Base-by-base conservation (phyloP, 2,329 filamentous ascomycete genomes). In the Lasiodiplodia theobromae region DNA sequence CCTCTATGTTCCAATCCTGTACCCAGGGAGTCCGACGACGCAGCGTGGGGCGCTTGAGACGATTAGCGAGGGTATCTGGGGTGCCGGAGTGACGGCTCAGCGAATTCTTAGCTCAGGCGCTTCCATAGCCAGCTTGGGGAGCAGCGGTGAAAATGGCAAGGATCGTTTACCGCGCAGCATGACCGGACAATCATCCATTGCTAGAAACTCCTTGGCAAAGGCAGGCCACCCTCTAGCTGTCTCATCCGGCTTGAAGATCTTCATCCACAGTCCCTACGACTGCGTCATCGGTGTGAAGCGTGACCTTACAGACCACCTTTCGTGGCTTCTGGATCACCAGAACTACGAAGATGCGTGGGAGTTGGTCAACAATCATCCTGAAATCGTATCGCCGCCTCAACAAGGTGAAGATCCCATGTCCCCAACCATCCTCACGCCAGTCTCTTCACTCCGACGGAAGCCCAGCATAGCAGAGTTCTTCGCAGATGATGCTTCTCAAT, bases 211-310 rank as follows among this genome's bases (percentile, higher is more conserved):
- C 28, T 38, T 67, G 23, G n/a, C 49, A 38, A 67, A 67, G n/a
- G 77, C 73, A 47, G 76, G 78, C 16, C 84, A 86, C 71, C 85
- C 83, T 57, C 82, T 86, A 71, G 81, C 82, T 21, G 79, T 82
- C 5, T 84, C 85, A 11, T 83, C 86, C 47, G 89, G 90, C 7
- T 84, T 90, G 72, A 92, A 98, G 75, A 92, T 99, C 18, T 97
- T 97, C 77, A 93, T 99, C 51, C 94, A 97, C 75, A 97, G 94
- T 74, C 96, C 96, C 0, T 99, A 96, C 76, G 96, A 99, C 79
- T 98, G 94, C 74, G 91, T 98, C n/a, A 83, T 97, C 67, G 93
- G 93, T 0, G 93, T 96, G 2, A 94, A 94, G 77, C 87, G 96
- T 72, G 94, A 97, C 75, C 84, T 97, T 18, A 84, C 89, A 3